phyloP scores from a whole-genome alignment of 345 rosid genomes.

The Geranium brycei region DNA sequence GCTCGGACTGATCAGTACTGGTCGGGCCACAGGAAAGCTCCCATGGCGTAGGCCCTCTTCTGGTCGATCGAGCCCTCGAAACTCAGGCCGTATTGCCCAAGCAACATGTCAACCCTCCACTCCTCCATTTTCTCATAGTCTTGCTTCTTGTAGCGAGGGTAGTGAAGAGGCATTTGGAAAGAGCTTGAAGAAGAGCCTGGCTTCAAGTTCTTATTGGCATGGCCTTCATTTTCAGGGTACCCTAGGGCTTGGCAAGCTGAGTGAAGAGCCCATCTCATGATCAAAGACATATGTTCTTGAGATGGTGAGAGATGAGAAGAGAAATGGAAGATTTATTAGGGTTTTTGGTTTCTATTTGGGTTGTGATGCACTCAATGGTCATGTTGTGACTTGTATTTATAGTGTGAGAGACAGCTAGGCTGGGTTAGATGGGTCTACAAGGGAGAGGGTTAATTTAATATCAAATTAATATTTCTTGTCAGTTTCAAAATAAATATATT shows the following conservation, averaged over 20 bases:
- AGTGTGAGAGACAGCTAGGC: too few relatives aligned
- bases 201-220: conserved; percentile 9
- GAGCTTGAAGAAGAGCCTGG: conserved; percentile 9
- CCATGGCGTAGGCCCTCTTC: conserved; percentile 50
- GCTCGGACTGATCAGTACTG: conserved; percentile 14
- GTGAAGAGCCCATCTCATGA: conserved; percentile 35
- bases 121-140: conserved; percentile 69
- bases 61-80: conserved; percentile 25
- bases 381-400: too few relatives aligned
- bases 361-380: too few relatives aligned
- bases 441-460: too few relatives aligned
- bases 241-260: conserved; percentile 27
- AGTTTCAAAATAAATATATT: too few relatives aligned
- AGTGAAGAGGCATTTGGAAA: conserved; percentile 60
- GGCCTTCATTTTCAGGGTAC: conserved; percentile 14
- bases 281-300: too few relatives aligned
- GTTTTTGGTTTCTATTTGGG: conserved; percentile 16
- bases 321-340: too few relatives aligned
- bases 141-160: conserved; percentile 43
- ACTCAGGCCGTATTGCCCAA: conserved; percentile 39
- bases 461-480: too few relatives aligned
- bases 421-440: too few relatives aligned
- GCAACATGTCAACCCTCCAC: conserved; percentile 50
- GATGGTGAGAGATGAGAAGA: too few relatives aligned
- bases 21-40: conserved; percentile 53